Percentiles rank a stretch among this genome's conserved stretches.
Conservation (phyloP, 495 filamentous ascomycete species). For the Umbilicaria muhlenbergii region DNA sequence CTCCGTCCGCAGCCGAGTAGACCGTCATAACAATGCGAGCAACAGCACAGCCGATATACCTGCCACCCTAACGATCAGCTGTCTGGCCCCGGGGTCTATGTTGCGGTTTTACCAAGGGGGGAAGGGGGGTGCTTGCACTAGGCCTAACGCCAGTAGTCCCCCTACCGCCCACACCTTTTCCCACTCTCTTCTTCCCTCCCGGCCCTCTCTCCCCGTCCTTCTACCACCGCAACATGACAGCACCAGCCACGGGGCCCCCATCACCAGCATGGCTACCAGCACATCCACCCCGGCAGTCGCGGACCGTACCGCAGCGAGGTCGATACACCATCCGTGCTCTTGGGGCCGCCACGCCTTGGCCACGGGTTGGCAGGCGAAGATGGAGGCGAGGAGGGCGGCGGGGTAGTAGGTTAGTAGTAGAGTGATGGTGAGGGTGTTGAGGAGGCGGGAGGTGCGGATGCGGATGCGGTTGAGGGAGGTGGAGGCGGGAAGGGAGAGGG, state of each 20-base stretch:
- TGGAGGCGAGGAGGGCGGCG: slow-evolving; percentile 3
- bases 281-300: slow-evolving; percentile 6
- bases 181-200: no score
- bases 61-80: not conserved
- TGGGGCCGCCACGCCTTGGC: not conserved
- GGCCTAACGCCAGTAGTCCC: no score
- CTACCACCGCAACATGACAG: not conserved
- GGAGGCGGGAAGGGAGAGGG: not conserved
- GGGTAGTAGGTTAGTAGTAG: not conserved
- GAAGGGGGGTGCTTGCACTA: slow-evolving; percentile 1
- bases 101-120: no score
- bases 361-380: not conserved
- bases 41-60: not conserved
- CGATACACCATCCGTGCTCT: slow-evolving; percentile 1
- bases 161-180: slow-evolving; percentile 5
- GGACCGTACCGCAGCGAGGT: not conserved
- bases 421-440: not conserved
- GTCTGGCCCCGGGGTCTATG: no score
- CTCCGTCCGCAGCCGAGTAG: not conserved
- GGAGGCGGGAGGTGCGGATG: not conserved
- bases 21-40: not conserved
- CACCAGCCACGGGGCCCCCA: slow-evolving; percentile 3
- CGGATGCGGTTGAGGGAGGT: not conserved
- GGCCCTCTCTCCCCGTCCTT: no score
- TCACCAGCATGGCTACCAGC: slow-evolving; percentile 5